phyloP scores from a whole-genome alignment of 2,329 filamentous ascomycete species.

The Madurella fahalii region DNA sequence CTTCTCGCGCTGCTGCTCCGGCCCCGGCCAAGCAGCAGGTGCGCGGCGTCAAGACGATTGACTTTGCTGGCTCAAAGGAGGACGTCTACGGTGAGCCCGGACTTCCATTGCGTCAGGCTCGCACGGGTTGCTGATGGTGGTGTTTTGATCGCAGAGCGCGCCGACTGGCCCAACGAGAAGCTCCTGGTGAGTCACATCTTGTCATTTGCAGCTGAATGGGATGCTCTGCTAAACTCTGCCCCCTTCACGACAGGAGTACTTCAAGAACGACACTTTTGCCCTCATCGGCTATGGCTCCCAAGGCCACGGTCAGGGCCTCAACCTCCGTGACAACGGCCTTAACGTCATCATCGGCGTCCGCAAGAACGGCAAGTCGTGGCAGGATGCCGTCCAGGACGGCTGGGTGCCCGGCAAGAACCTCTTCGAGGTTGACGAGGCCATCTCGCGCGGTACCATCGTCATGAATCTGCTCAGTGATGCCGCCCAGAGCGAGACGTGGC shows the following conservation, averaged over 20 bases:
- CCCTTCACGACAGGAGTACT: constrained; percentile 69
- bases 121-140: background rate
- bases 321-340: constrained; percentile 98
- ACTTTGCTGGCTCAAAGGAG: constrained; percentile 96
- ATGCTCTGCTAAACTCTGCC: background rate
- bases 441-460: constrained; percentile 86
- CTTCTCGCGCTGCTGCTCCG: constrained; percentile 42
- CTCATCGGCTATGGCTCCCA: constrained; percentile 98
- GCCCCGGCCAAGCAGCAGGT: constrained; percentile 54
- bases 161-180: constrained; percentile 98
- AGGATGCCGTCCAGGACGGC: constrained; percentile 93
- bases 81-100: constrained; percentile 72
- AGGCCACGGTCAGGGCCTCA: constrained; percentile 98
- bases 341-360: constrained; percentile 99
- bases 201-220: constrained; percentile 4
- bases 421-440: constrained; percentile 97
- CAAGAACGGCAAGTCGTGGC: constrained; percentile 97
- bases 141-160: constrained; percentile 65
- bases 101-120: background rate
- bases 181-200: constrained; percentile 67
- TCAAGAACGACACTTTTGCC: constrained; percentile 99
- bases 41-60: constrained; percentile 95
- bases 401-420: constrained; percentile 99
- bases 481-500: constrained; percentile 98
- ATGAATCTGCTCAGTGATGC: constrained; percentile 99